Percentiles rank a stretch among this genome's conserved stretches.
These are phyloP conservation scores for Talaromyces sp. DNA, from an alignment of 2,329 filamentous ascomycete genomes.

Conservation along the genomic window DNA sequence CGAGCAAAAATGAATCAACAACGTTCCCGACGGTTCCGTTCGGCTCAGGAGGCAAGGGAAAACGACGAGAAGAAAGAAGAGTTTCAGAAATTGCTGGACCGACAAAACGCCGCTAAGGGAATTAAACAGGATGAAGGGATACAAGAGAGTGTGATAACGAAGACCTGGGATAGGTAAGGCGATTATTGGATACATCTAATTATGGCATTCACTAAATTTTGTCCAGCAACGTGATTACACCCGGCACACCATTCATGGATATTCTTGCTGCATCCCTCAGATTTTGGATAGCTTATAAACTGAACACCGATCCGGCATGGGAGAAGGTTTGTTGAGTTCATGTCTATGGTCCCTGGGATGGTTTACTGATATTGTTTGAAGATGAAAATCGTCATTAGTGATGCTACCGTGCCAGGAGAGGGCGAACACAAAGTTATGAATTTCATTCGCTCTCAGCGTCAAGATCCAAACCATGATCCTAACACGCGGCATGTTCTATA, in stretches of 20 bases:
- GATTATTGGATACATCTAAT: neutral
- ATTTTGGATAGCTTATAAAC: conserved; percentile 97
- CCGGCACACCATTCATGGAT: conserved; percentile 98
- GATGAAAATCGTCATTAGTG: conserved; percentile 96
- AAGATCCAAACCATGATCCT: conserved; percentile 85
- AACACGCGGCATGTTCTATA: conserved; percentile 99
- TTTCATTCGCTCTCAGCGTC: conserved; percentile 89
- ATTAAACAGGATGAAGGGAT: conserved; percentile 55
- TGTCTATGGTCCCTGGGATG: neutral
- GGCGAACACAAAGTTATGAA: conserved; percentile 99
- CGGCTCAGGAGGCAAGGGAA: conserved; percentile 89
- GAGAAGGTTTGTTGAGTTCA: conserved; percentile 53
- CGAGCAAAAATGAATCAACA: conserved; percentile 99
- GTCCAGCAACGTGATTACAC: conserved; percentile 72
- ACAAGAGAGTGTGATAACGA: conserved; percentile 63
- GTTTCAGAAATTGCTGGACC: conserved; percentile 76
- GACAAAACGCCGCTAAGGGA: conserved; percentile 61
- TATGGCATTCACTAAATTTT: neutral
- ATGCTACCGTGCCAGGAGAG: conserved; percentile 95
- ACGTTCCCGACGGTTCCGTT: conserved; percentile 88
- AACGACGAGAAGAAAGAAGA: conserved; percentile 90
- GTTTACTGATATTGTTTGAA: conserved; percentile 26
- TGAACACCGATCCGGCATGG: conserved; percentile 96
- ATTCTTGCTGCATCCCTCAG: conserved; percentile 83
- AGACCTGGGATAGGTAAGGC: conserved; percentile 69